Evolutionary conservation across 495 filamentous ascomycete genomes (phyloP).

Genomic region (Aspergillus taichungensis): DNA sequence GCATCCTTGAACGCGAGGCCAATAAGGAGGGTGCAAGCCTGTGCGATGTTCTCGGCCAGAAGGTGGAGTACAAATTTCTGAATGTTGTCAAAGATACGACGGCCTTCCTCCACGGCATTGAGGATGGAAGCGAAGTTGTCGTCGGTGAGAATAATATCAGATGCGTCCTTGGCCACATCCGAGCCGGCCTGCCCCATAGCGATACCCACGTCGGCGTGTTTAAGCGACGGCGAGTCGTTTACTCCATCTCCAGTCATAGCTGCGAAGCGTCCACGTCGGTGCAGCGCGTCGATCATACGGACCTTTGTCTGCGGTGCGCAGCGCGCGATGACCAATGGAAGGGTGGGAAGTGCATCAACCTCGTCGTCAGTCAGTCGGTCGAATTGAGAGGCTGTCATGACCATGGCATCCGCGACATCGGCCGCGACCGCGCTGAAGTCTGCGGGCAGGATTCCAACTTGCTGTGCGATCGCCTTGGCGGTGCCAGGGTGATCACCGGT

Average conservation of each 20-base stretch:
- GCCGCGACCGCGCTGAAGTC: slow-evolving; percentile 41
- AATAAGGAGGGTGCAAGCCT: slow-evolving; percentile 58
- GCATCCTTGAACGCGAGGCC: slow-evolving; percentile 64
- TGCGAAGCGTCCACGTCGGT: slow-evolving; percentile 54
- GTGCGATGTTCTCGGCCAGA: slow-evolving; percentile 63
- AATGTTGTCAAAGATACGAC: slow-evolving; percentile 68
- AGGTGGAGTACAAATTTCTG: slow-evolving; percentile 75
- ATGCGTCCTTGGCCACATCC: slow-evolving; percentile 82
- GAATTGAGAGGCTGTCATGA: slow-evolving; percentile 64
- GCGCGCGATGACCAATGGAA: slow-evolving; percentile 62
- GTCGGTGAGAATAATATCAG: slow-evolving; percentile 70
- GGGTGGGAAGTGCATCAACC: slow-evolving; percentile 54
- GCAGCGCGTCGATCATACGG: slow-evolving; percentile 69
- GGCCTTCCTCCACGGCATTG: slow-evolving; percentile 62
- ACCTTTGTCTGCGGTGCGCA: slow-evolving; percentile 68
- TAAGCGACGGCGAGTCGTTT: slow-evolving; percentile 76
- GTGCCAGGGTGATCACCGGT: slow-evolving; percentile 36
- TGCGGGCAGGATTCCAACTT: slow-evolving; percentile 57
- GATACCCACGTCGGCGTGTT: slow-evolving; percentile 76
- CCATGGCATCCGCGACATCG: slow-evolving; percentile 52
- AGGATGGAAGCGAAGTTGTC: slow-evolving; percentile 86
- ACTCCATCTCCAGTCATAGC: slow-evolving; percentile 89
- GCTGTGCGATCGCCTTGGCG: slow-evolving; percentile 52
- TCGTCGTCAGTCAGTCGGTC: slow-evolving; percentile 55
- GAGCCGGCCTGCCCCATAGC: slow-evolving; percentile 74